Conservation (phyloP, 352 stramenopile genomes). For the Globisporangium parvum region DNA sequence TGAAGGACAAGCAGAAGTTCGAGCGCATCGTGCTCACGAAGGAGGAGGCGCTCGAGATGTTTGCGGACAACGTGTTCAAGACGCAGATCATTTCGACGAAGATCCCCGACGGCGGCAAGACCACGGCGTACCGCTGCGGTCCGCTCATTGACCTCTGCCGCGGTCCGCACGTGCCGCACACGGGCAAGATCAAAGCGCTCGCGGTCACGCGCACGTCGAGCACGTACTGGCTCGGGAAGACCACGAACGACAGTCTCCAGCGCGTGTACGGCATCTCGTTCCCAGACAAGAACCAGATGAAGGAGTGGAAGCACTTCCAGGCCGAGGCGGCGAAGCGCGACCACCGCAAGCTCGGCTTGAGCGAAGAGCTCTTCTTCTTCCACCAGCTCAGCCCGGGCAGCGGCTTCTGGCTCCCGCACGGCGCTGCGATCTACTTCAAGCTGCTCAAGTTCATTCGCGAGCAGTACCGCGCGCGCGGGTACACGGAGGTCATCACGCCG, state of each 20-base stretch:
- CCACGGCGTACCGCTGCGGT: constrained; percentile 96
- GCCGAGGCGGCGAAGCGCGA: constrained; percentile 96
- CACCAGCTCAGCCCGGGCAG: constrained; percentile 93
- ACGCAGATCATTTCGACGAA: constrained; percentile 95
- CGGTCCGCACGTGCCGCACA: constrained; percentile 95
- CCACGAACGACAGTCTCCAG: constrained; percentile 95
- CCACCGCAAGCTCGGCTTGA: constrained; percentile 91
- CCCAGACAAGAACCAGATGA: constrained; percentile 86
- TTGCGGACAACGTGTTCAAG: constrained; percentile 99
- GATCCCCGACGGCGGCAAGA: constrained; percentile 94
- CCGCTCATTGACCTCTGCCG: constrained; percentile 97
- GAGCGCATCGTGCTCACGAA: constrained; percentile 98
- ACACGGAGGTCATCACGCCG: constrained; percentile 95
- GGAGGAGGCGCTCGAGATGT: constrained; percentile 97
- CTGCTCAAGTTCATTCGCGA: constrained; percentile 83
- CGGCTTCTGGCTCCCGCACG: constrained; percentile 97
- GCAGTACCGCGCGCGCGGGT: constrained; percentile 87
- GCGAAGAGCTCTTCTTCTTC: constrained; percentile 97
- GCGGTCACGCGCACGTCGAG: constrained; percentile 91
- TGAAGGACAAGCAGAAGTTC: constrained; percentile 98
- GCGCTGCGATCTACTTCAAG: constrained; percentile 97
- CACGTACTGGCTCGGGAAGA: constrained; percentile 97
- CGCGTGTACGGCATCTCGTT: constrained; percentile 97
- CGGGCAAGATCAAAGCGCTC: constrained; percentile 95
- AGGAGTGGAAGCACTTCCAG: constrained; percentile 84